Percentiles rank a stretch among this genome's conserved stretches.
phyloP scores from a whole-genome alignment of 2,329 filamentous ascomycete genomes.

The Aspergillus thermomutatus region DNA sequence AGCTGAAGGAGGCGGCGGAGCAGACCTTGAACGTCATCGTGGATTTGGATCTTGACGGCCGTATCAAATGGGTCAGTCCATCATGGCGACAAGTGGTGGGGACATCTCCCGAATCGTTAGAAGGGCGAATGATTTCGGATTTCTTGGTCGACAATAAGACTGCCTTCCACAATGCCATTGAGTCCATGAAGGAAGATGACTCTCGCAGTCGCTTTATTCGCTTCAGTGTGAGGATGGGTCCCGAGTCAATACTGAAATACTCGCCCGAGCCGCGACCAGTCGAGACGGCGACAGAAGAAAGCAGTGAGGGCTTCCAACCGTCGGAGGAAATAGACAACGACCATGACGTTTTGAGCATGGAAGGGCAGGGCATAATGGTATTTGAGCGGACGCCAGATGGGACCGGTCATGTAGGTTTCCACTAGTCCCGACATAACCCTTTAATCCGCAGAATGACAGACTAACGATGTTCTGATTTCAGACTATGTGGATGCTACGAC shows the following conservation, averaged over 20 bases:
- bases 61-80: conserved; percentile 91
- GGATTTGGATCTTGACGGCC: conserved; percentile 85
- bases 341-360: conserved; percentile 69
- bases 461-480: conserved; percentile 40
- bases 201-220: conserved; percentile 87
- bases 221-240: conserved; percentile 69
- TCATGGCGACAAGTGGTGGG: conserved; percentile 95
- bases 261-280: conserved; percentile 32
- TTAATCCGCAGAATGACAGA: conserved; percentile 4
- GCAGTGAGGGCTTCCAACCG: conserved; percentile 26
- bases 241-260: conserved; percentile 61
- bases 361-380: conserved; percentile 97
- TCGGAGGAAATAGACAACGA: conserved; percentile 40
- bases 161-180: conserved; percentile 77
- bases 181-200: conserved; percentile 88
- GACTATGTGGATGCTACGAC: conserved; percentile 99
- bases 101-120: conserved; percentile 67
- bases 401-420: conserved; percentile 76
- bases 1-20: conserved; percentile 91
- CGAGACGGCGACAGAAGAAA: conserved; percentile 11
- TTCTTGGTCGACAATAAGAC: conserved; percentile 75
- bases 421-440: not conserved
- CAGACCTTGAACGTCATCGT: conserved; percentile 96
- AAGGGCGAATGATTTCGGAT: conserved; percentile 74
- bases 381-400: conserved; percentile 84